Conservation (phyloP, 192 early-diverging fungal genomes). For the Coemansia sp. region DNA sequence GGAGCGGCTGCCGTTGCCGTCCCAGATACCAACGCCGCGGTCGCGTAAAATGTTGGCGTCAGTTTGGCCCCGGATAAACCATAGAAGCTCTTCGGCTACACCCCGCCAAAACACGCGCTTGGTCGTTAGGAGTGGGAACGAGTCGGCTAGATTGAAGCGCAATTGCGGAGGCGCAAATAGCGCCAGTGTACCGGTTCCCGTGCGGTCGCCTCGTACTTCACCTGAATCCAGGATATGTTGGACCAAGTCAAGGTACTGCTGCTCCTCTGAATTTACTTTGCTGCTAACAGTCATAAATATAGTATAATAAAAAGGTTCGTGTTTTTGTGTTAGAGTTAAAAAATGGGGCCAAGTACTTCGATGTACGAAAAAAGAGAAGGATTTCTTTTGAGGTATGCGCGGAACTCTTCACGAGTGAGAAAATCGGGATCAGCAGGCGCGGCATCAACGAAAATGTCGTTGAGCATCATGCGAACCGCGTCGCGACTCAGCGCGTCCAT, state of each 20-base stretch:
- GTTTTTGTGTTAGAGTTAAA: slow-evolving; percentile 47
- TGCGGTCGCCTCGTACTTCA: slow-evolving; percentile 81
- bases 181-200: slow-evolving; percentile 82
- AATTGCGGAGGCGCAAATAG: slow-evolving; percentile 87
- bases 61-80: slow-evolving; percentile 93
- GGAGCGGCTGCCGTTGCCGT: slow-evolving; percentile 88
- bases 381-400: slow-evolving; percentile 75
- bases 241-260: slow-evolving; percentile 87
- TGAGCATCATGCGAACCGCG: slow-evolving; percentile 93
- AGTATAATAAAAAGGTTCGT: background rate
- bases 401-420: slow-evolving; percentile 82
- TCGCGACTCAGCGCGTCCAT: slow-evolving; percentile 94
- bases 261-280: slow-evolving; percentile 62
- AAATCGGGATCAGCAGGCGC: slow-evolving; percentile 62
- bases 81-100: slow-evolving; percentile 93
- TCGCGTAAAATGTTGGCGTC: slow-evolving; percentile 75
- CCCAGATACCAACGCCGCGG: slow-evolving; percentile 82
- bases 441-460: slow-evolving; percentile 76
- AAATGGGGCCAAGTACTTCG: slow-evolving; percentile 87
- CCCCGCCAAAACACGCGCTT: slow-evolving; percentile 92
- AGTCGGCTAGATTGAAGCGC: slow-evolving; percentile 77
- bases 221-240: slow-evolving; percentile 71
- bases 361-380: slow-evolving; percentile 85
- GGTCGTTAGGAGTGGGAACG: slow-evolving; percentile 91
- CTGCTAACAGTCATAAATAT: background rate